Evolutionary conservation across 768 basidiomycete genomes (phyloP), one percentile per base, ranked within the genome.

Genomic region (Lentinula boryana): DNA sequence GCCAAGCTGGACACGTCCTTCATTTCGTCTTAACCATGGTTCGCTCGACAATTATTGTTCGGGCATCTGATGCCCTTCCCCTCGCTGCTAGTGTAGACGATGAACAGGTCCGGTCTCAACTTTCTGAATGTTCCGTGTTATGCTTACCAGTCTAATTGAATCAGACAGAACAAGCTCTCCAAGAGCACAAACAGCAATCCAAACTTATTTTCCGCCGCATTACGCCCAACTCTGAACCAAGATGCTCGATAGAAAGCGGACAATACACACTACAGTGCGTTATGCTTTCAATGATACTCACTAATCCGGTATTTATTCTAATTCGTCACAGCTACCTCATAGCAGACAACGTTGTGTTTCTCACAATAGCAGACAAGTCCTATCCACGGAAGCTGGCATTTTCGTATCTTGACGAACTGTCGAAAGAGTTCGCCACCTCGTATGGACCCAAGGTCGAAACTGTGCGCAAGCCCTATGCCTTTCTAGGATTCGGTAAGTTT

Each of bases 121-220:
- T 35, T 68, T 35, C 21, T 18, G 4, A 13, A 8, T 23, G 41
- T 60, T 27, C 48, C 48, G 10, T 1, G 23, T n/a, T 27, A 18
- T 33, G 23, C 57, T 60, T 40, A 59, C 40, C 32, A 31, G 56
- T 53, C 56, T 46, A 46, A 49, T 40, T 60, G 21, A 27, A 61
- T 68, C 64, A 98, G 96, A 97, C 93, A 65, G 95, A 98, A 74
- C 89, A 91, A 70, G 82, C 88, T 60, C 78, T 99, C 43, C 93
- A 95, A 70, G 97, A 98, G 75, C 94, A 98, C 80, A 99, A 99
- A 72, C 96, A 98, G 67, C 96, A 99, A 72, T 86, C 95, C 35
- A 99, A 99, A 73, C 83, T 99, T 67, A 89, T 99, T 68, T 98
- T 98, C 72, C 84, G 95, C 62, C 87, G 97, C 41, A 88, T 99